Percentiles rank a stretch among this genome's conserved stretches.
These are phyloP conservation scores for Peziza echinospora DNA, from an alignment of 495 filamentous ascomycete genomes.

Conservation along the genomic window DNA sequence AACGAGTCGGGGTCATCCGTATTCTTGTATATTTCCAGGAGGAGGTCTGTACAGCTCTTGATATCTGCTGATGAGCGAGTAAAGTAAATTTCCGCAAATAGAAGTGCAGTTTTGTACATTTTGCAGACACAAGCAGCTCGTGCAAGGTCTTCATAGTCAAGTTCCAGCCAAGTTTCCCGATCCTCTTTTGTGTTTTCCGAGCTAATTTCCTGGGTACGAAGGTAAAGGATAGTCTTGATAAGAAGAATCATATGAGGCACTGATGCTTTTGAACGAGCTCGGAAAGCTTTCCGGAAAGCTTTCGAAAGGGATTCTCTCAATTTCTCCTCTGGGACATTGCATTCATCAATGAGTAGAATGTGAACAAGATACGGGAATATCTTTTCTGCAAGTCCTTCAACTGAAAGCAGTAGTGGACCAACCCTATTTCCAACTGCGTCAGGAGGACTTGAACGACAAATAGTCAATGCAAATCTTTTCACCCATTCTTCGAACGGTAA, in stretches of 20 bases:
- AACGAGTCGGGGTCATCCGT: slow-evolving; percentile 91
- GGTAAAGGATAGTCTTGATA: slow-evolving; percentile 64
- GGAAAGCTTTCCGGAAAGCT: slow-evolving; percentile 21
- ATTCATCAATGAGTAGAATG: slow-evolving; percentile 36
- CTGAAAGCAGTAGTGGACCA: slow-evolving; percentile 34
- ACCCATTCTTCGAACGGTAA: slow-evolving; percentile 34
- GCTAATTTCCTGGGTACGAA: slow-evolving; percentile 58
- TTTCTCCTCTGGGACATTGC: slow-evolving; percentile 12
- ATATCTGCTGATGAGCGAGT: slow-evolving; percentile 15
- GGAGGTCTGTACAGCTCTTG: slow-evolving; percentile 28
- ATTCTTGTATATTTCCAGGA: slow-evolving; percentile 65
- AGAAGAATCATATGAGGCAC: slow-evolving; percentile 36
- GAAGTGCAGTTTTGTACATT: slow-evolving; percentile 65
- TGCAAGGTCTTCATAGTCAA: slow-evolving; percentile 53
- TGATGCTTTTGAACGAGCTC: slow-evolving; percentile 17
- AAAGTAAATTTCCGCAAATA: slow-evolving; percentile 56
- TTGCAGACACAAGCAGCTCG: slow-evolving; percentile 58
- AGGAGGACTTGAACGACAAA: slow-evolving; percentile 36
- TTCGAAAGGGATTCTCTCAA: slow-evolving; percentile 22
- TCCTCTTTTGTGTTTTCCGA: slow-evolving; percentile 56
- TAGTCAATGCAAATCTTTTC: slow-evolving; percentile 34
- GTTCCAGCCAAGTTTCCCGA: slow-evolving; percentile 62
- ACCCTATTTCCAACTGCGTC: slow-evolving; percentile 48
- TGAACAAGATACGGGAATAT: slow-evolving; percentile 65
- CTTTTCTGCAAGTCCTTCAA: slow-evolving; percentile 45